Evolutionary conservation across 306 rosid genomes (phyloP).

Genomic region (Begonia loranthoides): DNA sequence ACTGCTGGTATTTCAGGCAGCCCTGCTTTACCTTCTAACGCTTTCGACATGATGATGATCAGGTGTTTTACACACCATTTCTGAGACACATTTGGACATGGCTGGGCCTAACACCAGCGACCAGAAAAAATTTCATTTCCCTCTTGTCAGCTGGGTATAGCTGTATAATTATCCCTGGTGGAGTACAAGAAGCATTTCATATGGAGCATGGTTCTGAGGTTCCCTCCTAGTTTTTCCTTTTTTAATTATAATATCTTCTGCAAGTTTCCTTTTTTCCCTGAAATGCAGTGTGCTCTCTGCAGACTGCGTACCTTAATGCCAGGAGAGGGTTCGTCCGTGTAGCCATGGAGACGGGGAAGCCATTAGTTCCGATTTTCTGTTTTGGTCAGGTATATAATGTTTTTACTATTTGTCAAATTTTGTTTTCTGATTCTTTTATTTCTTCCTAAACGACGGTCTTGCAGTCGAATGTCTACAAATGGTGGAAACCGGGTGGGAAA

Average conservation of each 20-base stretch:
- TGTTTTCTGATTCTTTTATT: neutral
- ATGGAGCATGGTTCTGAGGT: conserved; percentile 82
- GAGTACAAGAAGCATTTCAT: conserved; percentile 80
- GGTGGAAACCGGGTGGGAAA: conserved; percentile 92
- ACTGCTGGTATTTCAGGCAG: conserved; percentile 4
- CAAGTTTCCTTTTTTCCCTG: neutral
- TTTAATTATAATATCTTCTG: neutral
- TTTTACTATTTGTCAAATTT: neutral
- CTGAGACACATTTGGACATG: conserved; percentile 96
- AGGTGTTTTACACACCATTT: conserved; percentile 88
- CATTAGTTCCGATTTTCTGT: conserved; percentile 88
- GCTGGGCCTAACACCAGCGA: conserved; percentile 72
- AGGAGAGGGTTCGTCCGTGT: conserved; percentile 86
- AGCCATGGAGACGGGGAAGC: conserved; percentile 70
- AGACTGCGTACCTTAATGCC: conserved; percentile 59
- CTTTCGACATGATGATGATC: conserved; percentile 6
- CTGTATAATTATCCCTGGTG: conserved; percentile 87
- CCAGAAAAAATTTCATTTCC: conserved; percentile 57
- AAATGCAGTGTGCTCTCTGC: conserved; percentile 1
- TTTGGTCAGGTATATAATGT: conserved; percentile 66
- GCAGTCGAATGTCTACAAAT: conserved; percentile 60
- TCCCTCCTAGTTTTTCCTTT: neutral
- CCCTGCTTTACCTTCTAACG: neutral
- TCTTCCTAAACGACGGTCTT: conserved; percentile 7
- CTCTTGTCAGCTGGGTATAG: conserved; percentile 57